A percentile compares a stretch with the other conserved stretches of the same genome.
Conservation (phyloP, 495 filamentous ascomycete genomes). For the Neurospora intermedia region DNA sequence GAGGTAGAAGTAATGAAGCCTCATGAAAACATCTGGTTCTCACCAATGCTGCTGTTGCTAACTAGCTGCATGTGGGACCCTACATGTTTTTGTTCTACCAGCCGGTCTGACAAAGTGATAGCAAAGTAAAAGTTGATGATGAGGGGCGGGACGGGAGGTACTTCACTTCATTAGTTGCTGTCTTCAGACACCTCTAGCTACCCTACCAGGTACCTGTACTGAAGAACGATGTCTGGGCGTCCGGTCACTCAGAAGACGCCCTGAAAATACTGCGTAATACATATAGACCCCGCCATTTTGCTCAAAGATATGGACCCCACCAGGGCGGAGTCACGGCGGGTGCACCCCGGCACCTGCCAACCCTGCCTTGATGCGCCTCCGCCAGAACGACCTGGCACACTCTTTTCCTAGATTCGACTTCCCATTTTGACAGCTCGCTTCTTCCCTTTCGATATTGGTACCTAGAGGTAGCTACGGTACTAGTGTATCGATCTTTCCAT, state of each 20-base stretch:
- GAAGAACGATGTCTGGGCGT: neutral
- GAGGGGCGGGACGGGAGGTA: neutral
- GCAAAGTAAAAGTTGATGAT: neutral
- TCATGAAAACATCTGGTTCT: neutral
- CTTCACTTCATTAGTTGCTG: neutral
- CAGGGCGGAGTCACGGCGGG: neutral
- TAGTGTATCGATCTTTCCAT: neutral
- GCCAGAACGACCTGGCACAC: neutral
- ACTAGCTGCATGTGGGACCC: neutral
- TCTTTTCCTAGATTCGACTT: neutral
- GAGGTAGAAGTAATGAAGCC: neutral
- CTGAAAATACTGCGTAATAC: neutral
- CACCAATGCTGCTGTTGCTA: neutral
- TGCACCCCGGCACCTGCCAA: neutral
- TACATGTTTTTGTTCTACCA: neutral
- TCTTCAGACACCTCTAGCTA: neutral
- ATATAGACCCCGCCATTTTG: neutral
- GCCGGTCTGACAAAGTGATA: neutral
- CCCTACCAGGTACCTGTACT: neutral
- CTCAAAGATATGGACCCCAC: neutral
- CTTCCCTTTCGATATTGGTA: neutral
- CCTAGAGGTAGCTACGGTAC: too few species aligned
- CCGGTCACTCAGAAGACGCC: neutral
- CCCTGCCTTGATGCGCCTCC: neutral
- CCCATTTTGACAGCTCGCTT: neutral